Evolutionary conservation across 2,329 filamentous ascomycete genomes (phyloP).

Genomic region (Alternaria postmessia): DNA sequence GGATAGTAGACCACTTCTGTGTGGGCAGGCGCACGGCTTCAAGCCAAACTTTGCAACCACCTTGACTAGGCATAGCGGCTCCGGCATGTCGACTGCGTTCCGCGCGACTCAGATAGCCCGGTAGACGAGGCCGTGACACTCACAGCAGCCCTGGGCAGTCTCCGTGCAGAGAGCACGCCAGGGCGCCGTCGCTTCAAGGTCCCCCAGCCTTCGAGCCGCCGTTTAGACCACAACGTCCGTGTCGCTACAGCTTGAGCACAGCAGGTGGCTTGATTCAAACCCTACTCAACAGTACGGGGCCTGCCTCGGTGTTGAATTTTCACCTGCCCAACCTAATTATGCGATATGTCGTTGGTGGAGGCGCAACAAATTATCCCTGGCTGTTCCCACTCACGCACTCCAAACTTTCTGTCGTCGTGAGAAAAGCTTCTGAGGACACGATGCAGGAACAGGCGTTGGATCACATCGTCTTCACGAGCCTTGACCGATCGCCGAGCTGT

Average conservation of each 20-base stretch:
- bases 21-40: conserved; percentile 26
- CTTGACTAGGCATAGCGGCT: conserved; percentile 14
- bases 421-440: conserved; percentile 30
- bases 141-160: conserved; percentile 13
- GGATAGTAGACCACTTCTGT: conserved; percentile 36
- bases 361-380: conserved; percentile 24
- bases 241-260: conserved; percentile 22
- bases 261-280: conserved; percentile 10
- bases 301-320: conserved; percentile 27
- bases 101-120: conserved; percentile 29
- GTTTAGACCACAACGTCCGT: conserved; percentile 21
- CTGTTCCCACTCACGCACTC: conserved; percentile 11
- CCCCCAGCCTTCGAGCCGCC: conserved; percentile 24
- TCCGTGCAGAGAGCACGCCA: conserved; percentile 6
- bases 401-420: conserved; percentile 15
- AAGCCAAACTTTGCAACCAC: conserved; percentile 14
- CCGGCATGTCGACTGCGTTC: conserved; percentile 28
- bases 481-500: conserved; percentile 15
- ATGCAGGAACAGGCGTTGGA: conserved; percentile 36
- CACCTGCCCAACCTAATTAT: conserved; percentile 25
- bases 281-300: conserved; percentile 18
- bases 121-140: conserved; percentile 29
- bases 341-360: conserved; percentile 29
- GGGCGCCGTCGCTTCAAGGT: conserved; percentile 26
- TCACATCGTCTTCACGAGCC: conserved; percentile 9